Evolutionary conservation across 2,329 filamentous ascomycete species (phyloP), one percentile per base, ranked within the genome.

Genomic region (Allantophomopsis lycopodina): DNA sequence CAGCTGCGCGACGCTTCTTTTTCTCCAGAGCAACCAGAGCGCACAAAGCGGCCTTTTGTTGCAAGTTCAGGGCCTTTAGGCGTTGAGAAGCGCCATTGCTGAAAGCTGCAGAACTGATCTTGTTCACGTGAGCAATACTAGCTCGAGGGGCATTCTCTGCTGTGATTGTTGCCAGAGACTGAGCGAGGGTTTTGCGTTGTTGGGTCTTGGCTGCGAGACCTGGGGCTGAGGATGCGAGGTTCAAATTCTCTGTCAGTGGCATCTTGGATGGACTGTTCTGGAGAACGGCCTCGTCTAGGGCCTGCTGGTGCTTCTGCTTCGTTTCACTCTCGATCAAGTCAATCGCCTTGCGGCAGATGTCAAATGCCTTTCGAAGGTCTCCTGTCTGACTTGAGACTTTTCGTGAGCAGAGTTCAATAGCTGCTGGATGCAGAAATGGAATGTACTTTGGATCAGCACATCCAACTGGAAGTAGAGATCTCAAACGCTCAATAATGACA

Each of bases 361-460:
- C 89, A 52, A 96, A 95, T 0, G 88, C 89, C 59, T 94, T 94
- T 44, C 91, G 83, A 37, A 98, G 61, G 58, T 98, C 91, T 34
- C 91, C 91, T 0, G 86, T 94, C 57, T 96, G 89, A 40, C 83
- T 86, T 4, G 91, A 83, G 13, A 98, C 85, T 58, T 96, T 98
- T 57, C 91, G 85, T 7, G 91, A 83, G 57, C 89, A 94, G 35
- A 98, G 78, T 53, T 93, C 85, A 49, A 98, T 87, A 14, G 91
- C 91, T 11, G 86, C 84, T 1, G 89, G 89, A 53, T 96, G 89
- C 43, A 98, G 76, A 53, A 96, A 94, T 0, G 91, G 91, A 3
- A 94, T 63, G 44, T 76, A 81, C 43, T 72, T 70, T 5, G 69
- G 55, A 3, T 60, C 60, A 30, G 72, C 60, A 37, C 66, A 68